phyloP scores from a whole-genome alignment of 306 rosid species.

The Myrica gale region DNA sequence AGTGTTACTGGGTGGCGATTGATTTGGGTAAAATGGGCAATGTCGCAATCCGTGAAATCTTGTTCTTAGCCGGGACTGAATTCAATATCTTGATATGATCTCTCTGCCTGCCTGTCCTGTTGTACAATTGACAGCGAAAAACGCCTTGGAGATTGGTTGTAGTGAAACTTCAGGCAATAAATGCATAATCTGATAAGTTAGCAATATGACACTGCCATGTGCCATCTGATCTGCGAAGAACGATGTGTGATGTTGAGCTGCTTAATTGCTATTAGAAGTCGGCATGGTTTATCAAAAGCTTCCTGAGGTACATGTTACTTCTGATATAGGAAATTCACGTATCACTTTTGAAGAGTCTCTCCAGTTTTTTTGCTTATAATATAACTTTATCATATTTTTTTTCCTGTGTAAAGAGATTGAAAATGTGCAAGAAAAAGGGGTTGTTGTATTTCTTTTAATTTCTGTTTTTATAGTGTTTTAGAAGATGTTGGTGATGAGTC shows the following conservation, averaged over 20 bases:
- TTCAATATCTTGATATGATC: background rate
- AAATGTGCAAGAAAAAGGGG: too few species aligned
- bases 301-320: background rate
- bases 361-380: too few species aligned
- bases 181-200: background rate
- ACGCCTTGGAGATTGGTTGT: background rate
- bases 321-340: background rate
- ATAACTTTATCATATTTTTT: too few species aligned
- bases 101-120: background rate
- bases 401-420: too few species aligned
- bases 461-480: background rate
- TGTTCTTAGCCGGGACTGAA: background rate
- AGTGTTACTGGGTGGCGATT: background rate
- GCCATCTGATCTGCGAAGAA: background rate
- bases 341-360: background rate
- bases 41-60: background rate
- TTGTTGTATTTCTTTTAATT: too few species aligned
- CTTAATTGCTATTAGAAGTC: background rate
- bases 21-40: background rate
- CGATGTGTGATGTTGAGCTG: background rate
- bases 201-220: background rate
- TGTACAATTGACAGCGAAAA: background rate
- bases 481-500: too few species aligned
- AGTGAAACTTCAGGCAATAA: background rate
- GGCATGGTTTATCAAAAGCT: background rate